Conservation (phyloP, 192 early-diverging fungal genomes). For the Coemansia pectinata region DNA sequence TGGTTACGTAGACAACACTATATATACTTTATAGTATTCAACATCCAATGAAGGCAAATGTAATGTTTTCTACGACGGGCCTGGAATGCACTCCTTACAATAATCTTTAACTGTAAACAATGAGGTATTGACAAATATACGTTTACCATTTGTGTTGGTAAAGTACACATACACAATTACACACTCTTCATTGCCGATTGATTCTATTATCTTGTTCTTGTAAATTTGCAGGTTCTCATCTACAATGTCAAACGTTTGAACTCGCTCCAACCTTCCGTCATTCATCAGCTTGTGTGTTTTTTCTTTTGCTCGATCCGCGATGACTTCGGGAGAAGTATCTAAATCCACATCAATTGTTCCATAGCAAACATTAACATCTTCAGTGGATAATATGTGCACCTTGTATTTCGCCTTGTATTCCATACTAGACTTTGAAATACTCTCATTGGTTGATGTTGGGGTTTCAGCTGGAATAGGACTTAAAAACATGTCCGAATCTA, state of each 20-base stretch:
- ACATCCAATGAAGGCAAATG: too few relatives aligned
- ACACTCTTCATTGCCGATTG: too few relatives aligned
- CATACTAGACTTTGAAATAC: not conserved
- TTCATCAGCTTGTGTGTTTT: not conserved
- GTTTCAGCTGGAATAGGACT: not conserved
- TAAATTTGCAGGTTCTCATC: not conserved
- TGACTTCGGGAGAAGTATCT: not conserved
- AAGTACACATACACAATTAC: not conserved
- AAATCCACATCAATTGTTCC: not conserved
- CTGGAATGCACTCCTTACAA: not conserved
- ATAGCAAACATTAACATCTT: not conserved
- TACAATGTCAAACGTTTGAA: not conserved
- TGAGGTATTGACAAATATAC: not conserved
- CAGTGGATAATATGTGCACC: not conserved
- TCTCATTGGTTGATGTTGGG: not conserved
- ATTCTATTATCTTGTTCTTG: not conserved
- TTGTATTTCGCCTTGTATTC: not conserved
- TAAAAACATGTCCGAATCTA: not conserved
- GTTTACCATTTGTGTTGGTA: not conserved
- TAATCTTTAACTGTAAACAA: not conserved
- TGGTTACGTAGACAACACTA: not conserved
- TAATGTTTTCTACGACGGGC: not conserved
- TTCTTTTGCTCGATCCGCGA: not conserved
- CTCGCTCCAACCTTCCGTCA: not conserved
- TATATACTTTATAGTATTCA: not conserved